Percentiles rank a stretch among this genome's conserved stretches.
Evolutionary conservation across 331 rosid species (phyloP).

Genomic region (Ulmus americana): DNA sequence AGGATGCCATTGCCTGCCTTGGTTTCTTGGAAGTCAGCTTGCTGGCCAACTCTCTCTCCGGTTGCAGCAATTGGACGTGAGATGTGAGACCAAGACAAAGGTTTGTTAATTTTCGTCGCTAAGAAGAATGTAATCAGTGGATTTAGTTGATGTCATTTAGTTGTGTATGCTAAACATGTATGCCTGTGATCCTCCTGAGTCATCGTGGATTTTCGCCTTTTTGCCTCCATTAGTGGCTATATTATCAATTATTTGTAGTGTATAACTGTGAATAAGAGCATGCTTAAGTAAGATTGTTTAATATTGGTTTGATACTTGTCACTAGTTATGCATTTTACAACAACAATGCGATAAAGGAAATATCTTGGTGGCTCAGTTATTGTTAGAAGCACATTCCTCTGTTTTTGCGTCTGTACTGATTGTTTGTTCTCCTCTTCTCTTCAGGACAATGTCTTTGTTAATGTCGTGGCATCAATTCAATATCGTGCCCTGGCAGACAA

Average conservation of each 20-base stretch:
- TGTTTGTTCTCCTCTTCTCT: conserved; percentile 17
- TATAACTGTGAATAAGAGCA: neutral
- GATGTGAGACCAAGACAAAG: conserved; percentile 91
- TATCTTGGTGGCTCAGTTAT: neutral
- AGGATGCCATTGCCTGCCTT: conserved; percentile 88
- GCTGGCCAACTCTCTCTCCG: conserved; percentile 80
- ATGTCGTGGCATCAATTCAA: conserved; percentile 84
- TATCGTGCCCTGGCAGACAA: conserved; percentile 73
- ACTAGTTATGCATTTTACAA: neutral
- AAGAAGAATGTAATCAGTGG: too few relatives aligned
- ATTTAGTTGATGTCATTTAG: too few relatives aligned
- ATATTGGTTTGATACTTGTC: neutral
- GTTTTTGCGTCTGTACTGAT: neutral
- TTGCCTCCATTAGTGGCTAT: neutral
- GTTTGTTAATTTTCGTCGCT: conserved; percentile 27
- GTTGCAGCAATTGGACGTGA: conserved; percentile 75
- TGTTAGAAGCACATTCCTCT: neutral
- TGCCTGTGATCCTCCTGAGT: too few relatives aligned
- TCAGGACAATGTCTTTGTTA: conserved; percentile 90
- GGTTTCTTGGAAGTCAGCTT: conserved; percentile 61
- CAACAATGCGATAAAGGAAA: neutral
- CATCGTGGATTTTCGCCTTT: too few relatives aligned
- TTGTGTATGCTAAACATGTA: neutral
- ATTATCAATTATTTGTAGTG: neutral
- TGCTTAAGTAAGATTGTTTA: neutral